Base-by-base conservation (phyloP, 768 basidiomycete genomes). In the Suillus cothurnatus region DNA sequence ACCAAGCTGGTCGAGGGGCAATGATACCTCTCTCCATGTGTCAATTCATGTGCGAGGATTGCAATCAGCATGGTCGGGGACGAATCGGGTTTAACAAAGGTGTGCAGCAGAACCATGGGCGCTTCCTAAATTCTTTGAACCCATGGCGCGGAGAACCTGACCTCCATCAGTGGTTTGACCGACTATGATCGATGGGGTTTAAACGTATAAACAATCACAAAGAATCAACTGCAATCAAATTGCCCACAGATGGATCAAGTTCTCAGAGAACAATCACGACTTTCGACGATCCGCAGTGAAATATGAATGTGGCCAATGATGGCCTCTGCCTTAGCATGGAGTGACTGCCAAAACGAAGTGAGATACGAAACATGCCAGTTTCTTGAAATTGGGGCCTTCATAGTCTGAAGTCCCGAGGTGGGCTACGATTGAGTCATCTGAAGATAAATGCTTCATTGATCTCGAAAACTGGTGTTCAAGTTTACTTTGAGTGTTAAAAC, bases 311-410 rank as follows among this genome's bases (percentile, higher is more conserved):
- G 45, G 45, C n/a, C n/a, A 45, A 45, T 9, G 21, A 11, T 45
- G 43, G 3, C 19, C 41, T 21, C 32, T 34, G 32, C 32, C 6
- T 8, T 21, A 8, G 19, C 21, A 43, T 8, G 21, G 5, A 43
- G 19, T 2, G 43, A 11, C 81, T 80, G 64, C 11, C 23, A 59
- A 52, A 61, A 39, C 57, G 38, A 41, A n/a, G 56, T 11, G 26
- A 32, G 21, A 34, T 32, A 50, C 14, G 39, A 58, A 45, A 21
- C 43, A 45, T n/a, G 43, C 43, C 21, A 2, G 9, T 45, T 45
- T 34, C n/a, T n/a, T 34, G 32, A 34, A 34, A n/a, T n/a, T n/a
- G n/a, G n/a, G n/a, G n/a, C n/a, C n/a, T n/a, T n/a, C n/a, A 43
- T 43, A 9, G 21, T 45, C 21, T 41, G 39, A 41, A 17, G 19